These are phyloP conservation scores for Fraxinus cuspidata DNA, from an alignment of 257 asterid species.

Conservation along the genomic window DNA sequence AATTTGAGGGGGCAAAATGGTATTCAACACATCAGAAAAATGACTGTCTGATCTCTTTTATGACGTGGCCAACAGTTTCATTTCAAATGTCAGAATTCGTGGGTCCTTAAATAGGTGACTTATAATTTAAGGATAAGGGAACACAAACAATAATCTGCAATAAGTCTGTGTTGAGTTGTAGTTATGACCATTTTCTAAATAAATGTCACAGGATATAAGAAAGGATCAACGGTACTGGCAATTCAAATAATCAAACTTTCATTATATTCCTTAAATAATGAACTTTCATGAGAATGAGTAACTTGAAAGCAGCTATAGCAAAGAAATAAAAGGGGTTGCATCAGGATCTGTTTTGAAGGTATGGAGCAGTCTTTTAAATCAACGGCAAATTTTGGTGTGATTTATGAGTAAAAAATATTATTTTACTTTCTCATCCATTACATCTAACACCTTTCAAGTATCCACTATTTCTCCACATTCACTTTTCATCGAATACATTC, in stretches of 20 bases:
- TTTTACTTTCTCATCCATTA: background rate
- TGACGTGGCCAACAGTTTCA: too few relatives aligned
- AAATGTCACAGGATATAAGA: background rate
- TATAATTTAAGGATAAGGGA: too few relatives aligned
- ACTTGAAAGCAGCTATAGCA: background rate
- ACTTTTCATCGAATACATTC: background rate
- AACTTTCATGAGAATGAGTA: background rate
- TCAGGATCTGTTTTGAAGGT: background rate
- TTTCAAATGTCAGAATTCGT: too few relatives aligned
- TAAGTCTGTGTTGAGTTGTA: background rate
- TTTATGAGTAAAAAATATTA: background rate
- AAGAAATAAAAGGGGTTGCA: background rate
- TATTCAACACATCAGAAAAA: too few relatives aligned
- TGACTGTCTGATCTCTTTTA: too few relatives aligned
- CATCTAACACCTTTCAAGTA: background rate
- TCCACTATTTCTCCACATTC: background rate
- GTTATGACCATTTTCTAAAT: conserved; percentile 3
- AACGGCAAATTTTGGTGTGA: background rate
- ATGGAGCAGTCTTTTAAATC: background rate
- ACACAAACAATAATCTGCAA: background rate
- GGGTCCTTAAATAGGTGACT: too few relatives aligned
- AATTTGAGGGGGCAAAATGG: too few relatives aligned
- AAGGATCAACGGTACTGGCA: background rate
- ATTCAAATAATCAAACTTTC: background rate
- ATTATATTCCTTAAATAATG: background rate